Percentiles rank a stretch among this genome's conserved stretches.
Conservation (phyloP, 2,329 filamentous ascomycete genomes). For the Sclerotinia subarctica region DNA sequence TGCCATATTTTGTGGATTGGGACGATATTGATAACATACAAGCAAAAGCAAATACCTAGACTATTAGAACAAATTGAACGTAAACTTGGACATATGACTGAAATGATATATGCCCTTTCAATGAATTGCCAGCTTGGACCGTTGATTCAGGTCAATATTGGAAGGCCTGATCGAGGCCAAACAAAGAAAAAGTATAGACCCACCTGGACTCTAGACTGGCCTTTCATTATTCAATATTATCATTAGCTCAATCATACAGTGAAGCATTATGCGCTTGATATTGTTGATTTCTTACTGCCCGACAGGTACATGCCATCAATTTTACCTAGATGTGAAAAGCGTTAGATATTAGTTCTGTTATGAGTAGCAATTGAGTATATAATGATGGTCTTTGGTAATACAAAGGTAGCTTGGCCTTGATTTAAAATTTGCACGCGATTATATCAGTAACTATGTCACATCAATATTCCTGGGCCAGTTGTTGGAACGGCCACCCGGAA, state of each 20-base stretch:
- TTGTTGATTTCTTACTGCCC: not conserved
- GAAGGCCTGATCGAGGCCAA: not conserved
- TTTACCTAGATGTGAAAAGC: not conserved
- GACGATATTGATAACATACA: not conserved
- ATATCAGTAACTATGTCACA: not conserved
- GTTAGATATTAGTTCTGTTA: not conserved
- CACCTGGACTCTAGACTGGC: not conserved
- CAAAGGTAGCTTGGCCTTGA: not conserved
- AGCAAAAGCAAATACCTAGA: not conserved
- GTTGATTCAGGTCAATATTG: not conserved
- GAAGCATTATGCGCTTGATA: not conserved
- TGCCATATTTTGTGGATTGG: not conserved
- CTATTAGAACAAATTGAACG: not conserved
- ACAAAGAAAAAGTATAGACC: not conserved
- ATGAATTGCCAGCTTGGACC: not conserved
- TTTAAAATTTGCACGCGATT: not conserved
- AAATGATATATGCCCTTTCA: slow-evolving; percentile 3
- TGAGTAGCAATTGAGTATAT: not conserved
- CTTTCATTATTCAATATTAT: slow-evolving; percentile 6
- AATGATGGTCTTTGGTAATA: not conserved
- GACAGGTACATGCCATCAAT: not conserved
- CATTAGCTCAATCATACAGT: not conserved
- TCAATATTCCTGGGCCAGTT: not conserved
- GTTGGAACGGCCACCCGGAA: not conserved
- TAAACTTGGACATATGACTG: not conserved